Evolutionary conservation across 768 basidiomycete species (phyloP), one percentile per base, ranked within the genome.

Genomic region (Naganishia kalamii): DNA sequence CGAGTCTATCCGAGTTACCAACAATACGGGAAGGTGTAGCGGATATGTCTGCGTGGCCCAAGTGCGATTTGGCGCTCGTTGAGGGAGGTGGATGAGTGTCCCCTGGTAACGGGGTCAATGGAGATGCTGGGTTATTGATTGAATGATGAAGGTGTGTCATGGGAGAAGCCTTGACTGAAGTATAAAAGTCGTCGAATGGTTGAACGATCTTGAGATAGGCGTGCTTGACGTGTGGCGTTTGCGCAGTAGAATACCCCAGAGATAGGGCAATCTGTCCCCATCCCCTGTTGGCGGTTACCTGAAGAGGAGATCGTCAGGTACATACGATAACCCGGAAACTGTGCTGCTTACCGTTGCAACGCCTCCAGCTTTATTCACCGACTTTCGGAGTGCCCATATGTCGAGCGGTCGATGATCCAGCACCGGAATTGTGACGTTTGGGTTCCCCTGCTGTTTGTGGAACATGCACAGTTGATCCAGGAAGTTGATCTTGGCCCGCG

Each of bases 401-500:
- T 99, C 96, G 60, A 99, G 81, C 1, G 91, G 84, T 74, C 90
- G 89, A 78, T 90, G 87, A 78, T 92, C 92, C 76, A 99, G 90
- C 33, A 88, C 88, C 65, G 96, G 96, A 35, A 97, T 88, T n/a
- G 86, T 86, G 27, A 97, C 87, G 69, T 89, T 86, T 66, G 86
- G 82, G 76, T 92, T 91, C 51, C 91, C 91, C 80, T 93, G 92
- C 77, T 97, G 93, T 72, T 89, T 88, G 80, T 98, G 96, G 78
- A 88, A 99, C 71, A 90, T 88, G 79, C 93, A 93, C 52, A 99
- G 84, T 79, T 96, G 92, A 77, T 98, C 94, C 70, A 97, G 80
- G 80, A 96, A 98, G 81, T 96, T 98, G 78, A 98, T 81, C 79
- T 93, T 96, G 57, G 96, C 94, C 71, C 96, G 83, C 66, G 92